Evolutionary conservation across 768 basidiomycete species (phyloP).

Genomic region (Tylopilus felleus): DNA sequence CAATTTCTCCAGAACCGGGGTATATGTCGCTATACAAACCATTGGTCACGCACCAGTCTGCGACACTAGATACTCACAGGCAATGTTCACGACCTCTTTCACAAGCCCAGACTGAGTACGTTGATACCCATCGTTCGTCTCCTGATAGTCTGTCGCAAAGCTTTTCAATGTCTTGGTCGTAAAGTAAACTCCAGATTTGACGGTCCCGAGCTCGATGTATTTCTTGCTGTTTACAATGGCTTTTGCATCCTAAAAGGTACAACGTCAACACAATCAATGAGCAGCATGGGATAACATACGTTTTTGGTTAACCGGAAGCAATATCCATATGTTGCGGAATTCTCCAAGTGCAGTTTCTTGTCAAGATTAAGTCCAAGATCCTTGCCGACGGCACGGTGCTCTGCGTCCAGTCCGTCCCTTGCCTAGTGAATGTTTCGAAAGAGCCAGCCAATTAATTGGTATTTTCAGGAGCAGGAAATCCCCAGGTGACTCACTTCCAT

Average conservation of each 20-base stretch:
- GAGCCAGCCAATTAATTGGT: background rate
- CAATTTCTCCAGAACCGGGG: constrained; percentile 78
- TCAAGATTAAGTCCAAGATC: constrained; percentile 82
- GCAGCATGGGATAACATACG: constrained; percentile 41
- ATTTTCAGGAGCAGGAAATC: background rate
- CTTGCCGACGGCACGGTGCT: constrained; percentile 65
- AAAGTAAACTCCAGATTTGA: constrained; percentile 87
- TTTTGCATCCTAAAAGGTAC: constrained; percentile 67
- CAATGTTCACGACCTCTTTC: constrained; percentile 90
- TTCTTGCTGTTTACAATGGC: constrained; percentile 55
- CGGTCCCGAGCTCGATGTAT: constrained; percentile 81
- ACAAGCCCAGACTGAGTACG: constrained; percentile 79
- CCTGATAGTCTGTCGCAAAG: constrained; percentile 68
- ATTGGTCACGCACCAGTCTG: background rate
- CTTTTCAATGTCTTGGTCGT: constrained; percentile 73
- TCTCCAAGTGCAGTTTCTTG: constrained; percentile 95
- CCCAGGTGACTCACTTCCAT: constrained; percentile 39
- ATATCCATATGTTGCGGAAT: constrained; percentile 84
- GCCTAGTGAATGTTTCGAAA: constrained; percentile 33
- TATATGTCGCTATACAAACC: constrained; percentile 74
- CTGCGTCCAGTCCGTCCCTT: constrained; percentile 77
- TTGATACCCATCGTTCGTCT: constrained; percentile 65
- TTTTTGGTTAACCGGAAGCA: constrained; percentile 91
- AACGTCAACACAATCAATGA: background rate
- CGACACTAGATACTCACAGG: constrained; percentile 50